Percentiles rank a stretch among this genome's conserved stretches.
Evolutionary conservation across 768 basidiomycete species (phyloP).

Genomic region (Terana coerulea): DNA sequence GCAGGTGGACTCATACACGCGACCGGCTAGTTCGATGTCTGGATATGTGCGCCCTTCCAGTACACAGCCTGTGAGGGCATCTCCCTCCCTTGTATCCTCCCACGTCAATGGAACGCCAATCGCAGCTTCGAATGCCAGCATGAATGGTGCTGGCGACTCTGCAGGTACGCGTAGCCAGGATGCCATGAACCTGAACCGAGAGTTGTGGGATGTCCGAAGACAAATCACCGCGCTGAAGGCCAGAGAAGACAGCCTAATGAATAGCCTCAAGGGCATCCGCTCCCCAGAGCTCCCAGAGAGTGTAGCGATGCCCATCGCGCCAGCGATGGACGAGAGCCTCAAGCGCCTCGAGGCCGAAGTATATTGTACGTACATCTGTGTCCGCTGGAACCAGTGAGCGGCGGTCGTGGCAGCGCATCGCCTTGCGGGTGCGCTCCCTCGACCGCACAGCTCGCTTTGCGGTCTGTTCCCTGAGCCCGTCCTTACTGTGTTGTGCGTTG

Average conservation of each 20-base stretch:
- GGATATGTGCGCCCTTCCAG: neutral
- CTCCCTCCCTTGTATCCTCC: too few relatives aligned
- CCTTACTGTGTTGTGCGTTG: slow-evolving; percentile 6
- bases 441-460: neutral
- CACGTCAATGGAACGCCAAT: neutral
- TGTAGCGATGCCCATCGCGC: neutral
- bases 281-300: slow-evolving; percentile 1
- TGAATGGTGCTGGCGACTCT: too few relatives aligned
- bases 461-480: neutral
- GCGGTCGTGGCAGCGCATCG: neutral
- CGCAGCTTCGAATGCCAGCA: too few relatives aligned
- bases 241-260: slow-evolving; percentile 14
- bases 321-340: slow-evolving; percentile 3
- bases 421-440: neutral
- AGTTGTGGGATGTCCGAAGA: slow-evolving; percentile 25
- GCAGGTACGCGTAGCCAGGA: too few relatives aligned
- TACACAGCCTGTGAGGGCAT: too few relatives aligned
- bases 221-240: slow-evolving; percentile 25
- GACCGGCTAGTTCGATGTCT: neutral
- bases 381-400: neutral
- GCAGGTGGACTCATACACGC: neutral
- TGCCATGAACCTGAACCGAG: slow-evolving; percentile 13
- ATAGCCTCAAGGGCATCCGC: slow-evolving; percentile 13
- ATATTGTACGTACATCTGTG: slow-evolving; percentile 8
- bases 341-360: slow-evolving; percentile 10